A percentile compares a stretch with the other conserved stretches of the same genome.
Conservation (phyloP, 352 stramenopile species). For the Phytophthora citricola region DNA sequence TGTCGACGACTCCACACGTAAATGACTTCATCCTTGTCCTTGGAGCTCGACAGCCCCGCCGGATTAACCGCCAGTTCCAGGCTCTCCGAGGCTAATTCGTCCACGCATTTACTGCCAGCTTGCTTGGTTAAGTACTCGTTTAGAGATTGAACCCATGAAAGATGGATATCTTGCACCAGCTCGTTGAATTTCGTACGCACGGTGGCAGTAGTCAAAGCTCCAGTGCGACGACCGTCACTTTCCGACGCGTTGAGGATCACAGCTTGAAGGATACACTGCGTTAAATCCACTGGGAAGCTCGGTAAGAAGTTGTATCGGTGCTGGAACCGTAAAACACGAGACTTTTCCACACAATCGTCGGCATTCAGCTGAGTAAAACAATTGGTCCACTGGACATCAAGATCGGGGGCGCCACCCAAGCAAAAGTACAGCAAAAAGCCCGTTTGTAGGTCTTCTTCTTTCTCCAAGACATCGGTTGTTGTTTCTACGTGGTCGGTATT, state of each 20-base stretch:
- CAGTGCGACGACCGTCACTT: constrained; percentile 1
- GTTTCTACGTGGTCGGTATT: constrained; percentile 23
- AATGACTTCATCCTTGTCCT: constrained; percentile 34
- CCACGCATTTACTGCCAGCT: constrained; percentile 2
- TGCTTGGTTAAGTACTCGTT: constrained; percentile 27
- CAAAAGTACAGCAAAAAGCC: constrained; percentile 67
- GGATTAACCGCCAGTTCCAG: constrained; percentile 36
- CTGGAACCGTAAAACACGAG: constrained; percentile 48
- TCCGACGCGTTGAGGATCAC: constrained; percentile 36
- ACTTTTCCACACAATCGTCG: constrained; percentile 54
- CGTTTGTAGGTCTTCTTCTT: constrained; percentile 49
- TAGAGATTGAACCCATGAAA: constrained; percentile 38
- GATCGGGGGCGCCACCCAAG: constrained; percentile 58
- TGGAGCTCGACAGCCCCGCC: constrained; percentile 22
- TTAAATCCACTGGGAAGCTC: constrained; percentile 47
- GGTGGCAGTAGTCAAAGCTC: constrained; percentile 12
- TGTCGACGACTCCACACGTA: constrained; percentile 39
- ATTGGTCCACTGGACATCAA: constrained; percentile 52
- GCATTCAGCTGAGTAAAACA: constrained; percentile 43
- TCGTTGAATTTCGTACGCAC: constrained; percentile 35
- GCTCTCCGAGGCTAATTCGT: constrained; percentile 11
- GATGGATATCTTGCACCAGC: constrained; percentile 39
- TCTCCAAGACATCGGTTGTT: constrained; percentile 38
- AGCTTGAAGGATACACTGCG: constrained; percentile 64
- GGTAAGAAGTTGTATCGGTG: constrained; percentile 43